phyloP scores from a whole-genome alignment of 176 grass and related monocot species.

The Triticum urartu region DNA sequence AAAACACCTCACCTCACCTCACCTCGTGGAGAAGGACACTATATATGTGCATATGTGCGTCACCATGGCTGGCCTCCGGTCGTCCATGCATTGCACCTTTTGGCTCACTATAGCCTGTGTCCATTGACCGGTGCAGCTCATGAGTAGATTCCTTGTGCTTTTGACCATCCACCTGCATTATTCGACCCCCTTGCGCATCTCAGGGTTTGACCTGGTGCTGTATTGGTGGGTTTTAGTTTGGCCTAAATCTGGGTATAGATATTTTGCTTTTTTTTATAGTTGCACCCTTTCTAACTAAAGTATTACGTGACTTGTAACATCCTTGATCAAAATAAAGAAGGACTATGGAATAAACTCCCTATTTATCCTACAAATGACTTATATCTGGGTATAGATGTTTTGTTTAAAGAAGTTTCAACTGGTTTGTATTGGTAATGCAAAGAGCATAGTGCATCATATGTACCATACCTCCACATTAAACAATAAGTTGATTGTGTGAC shows the following conservation, averaged over 20 bases:
- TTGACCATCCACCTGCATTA: conserved; percentile 13
- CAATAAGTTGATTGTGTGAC: too few relatives aligned
- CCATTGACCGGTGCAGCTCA: background rate
- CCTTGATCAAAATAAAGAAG: background rate
- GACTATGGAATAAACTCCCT: too few relatives aligned
- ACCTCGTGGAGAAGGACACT: conserved; percentile 26
- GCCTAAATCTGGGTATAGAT: background rate
- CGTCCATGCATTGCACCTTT: background rate
- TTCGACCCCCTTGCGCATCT: background rate
- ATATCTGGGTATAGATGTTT: background rate
- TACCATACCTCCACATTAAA: background rate
- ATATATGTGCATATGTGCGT: background rate
- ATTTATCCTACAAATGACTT: too few relatives aligned
- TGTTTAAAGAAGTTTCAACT: background rate
- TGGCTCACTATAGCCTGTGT: background rate
- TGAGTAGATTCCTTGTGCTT: conserved; percentile 19
- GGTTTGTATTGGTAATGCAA: background rate
- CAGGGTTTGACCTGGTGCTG: background rate
- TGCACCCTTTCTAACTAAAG: background rate
- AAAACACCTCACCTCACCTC: conserved; percentile 10
- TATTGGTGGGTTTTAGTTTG: background rate
- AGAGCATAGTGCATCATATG: background rate
- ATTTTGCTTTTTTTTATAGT: background rate
- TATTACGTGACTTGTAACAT: background rate
- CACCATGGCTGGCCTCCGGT: conserved; percentile 32